Base-by-base conservation (phyloP, 139 green algal species). In the Gonium pectorale region DNA sequence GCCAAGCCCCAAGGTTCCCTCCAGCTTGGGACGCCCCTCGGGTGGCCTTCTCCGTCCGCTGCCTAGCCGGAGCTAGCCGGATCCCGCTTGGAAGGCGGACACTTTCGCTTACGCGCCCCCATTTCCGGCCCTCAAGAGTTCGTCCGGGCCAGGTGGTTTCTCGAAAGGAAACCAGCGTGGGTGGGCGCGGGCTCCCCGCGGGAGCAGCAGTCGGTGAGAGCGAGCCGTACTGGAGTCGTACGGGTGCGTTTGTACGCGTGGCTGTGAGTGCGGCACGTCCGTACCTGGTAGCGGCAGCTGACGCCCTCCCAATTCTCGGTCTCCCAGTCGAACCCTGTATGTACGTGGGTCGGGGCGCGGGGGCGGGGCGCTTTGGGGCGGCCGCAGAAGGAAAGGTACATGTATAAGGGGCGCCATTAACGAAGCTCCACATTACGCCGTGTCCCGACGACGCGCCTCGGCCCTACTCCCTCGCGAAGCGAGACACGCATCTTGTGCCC, bases 241-340 rank as follows among this genome's bases (percentile, higher is more conserved):
- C n/a, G n/a, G 56, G 15, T 64, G 21, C 21, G 56, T 9, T n/a
- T n/a, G 19, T 35, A n/a, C 19, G 56, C 19, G 56, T 24, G 6
- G 15, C 56, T 9, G 22, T 24, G 21, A 24, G 7, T 22, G 62
- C 62, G 3, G 4, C 37, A n/a, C 15, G 37, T 49, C 33, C 35
- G 29, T 52, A 80, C 77, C 77, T 83, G 77, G 68, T 81, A 86
- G 13, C 80, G 52, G 68, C 80, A 86, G 0, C n/a, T 37, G 26
- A 86, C 41, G 38, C 80, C 80, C 67, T 81, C 68, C 80, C 80
- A 86, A 7, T 38, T 56, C 38, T 83, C 15, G 26, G 29, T 22
- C 9, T 66, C 37, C 11, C 67, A 75, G 46, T 85, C 79, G 4
- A 74, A 74, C 5, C 56, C 79, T 77, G 63, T 13, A 40, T 38